Evolutionary conservation across 306 rosid genomes (phyloP).

Genomic region (Hippophae rhamnoides): DNA sequence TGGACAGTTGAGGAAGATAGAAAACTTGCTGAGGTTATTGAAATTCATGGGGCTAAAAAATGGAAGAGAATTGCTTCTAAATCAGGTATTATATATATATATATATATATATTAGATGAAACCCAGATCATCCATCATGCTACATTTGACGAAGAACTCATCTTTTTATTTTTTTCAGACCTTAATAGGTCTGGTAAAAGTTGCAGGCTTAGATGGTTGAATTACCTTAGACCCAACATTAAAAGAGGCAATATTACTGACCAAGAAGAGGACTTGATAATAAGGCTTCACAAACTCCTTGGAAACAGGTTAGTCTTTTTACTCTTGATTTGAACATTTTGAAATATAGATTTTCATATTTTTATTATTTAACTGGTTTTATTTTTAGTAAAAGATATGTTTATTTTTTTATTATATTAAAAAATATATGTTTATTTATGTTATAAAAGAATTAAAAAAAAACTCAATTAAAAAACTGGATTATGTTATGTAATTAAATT

Average conservation of each 20-base stretch:
- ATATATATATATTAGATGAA: too few relatives aligned
- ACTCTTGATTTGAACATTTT: neutral
- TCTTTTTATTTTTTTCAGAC: neutral
- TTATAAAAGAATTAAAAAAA: too few relatives aligned
- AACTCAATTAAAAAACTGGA: too few relatives aligned
- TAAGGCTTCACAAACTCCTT: conserved; percentile 27
- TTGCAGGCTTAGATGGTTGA: conserved; percentile 33
- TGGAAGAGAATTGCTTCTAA: too few relatives aligned
- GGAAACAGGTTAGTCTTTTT: conserved; percentile 22
- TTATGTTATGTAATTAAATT: too few relatives aligned
- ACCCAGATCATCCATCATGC: too few relatives aligned
- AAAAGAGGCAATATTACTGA: conserved; percentile 22
- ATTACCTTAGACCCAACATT: conserved; percentile 25
- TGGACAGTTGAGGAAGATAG: too few relatives aligned
- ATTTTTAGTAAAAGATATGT: neutral
- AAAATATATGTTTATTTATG: too few relatives aligned
- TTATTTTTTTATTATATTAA: neutral
- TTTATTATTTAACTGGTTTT: neutral
- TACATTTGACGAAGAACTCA: too few relatives aligned
- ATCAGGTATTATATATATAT: too few relatives aligned
- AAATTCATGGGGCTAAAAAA: too few relatives aligned
- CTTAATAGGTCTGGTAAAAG: conserved; percentile 24
- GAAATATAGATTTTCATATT: neutral
- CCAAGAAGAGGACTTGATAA: conserved; percentile 29
- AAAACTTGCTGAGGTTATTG: too few relatives aligned